phyloP scores from a whole-genome alignment of 345 rosid species.

The Populus tremula region DNA sequence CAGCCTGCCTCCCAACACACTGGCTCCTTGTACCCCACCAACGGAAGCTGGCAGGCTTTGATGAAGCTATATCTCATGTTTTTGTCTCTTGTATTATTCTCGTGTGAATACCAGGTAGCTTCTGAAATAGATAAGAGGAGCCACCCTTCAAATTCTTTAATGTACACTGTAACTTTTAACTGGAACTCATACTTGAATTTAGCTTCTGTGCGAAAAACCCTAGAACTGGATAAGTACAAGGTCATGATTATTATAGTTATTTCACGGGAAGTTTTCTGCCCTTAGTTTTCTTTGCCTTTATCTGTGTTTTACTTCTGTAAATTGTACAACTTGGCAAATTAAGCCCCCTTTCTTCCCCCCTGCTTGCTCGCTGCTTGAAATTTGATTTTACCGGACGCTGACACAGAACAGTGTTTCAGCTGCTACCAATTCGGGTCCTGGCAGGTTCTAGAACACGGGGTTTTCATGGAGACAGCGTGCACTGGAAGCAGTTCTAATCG shows the following conservation, averaged over 20 bases:
- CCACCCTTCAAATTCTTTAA: constrained; percentile 50
- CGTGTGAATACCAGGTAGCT: constrained; percentile 50
- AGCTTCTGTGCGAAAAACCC: constrained; percentile 24
- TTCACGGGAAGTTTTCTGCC: constrained; percentile 12
- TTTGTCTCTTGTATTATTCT: constrained; percentile 26
- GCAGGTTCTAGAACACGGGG: neutral
- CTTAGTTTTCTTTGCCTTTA: neutral
- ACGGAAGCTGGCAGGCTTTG: constrained; percentile 38
- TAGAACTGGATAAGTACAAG: constrained; percentile 36
- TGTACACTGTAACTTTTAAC: constrained; percentile 49
- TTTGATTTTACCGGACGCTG: neutral
- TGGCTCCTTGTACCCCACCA: constrained; percentile 60
- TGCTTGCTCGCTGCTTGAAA: neutral
- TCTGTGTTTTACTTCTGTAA: neutral
- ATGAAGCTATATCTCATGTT: constrained; percentile 13
- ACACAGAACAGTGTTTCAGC: neutral
- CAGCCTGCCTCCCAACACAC: constrained; percentile 47
- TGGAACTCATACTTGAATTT: constrained; percentile 37
- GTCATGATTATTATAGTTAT: constrained; percentile 29
- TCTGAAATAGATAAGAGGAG: constrained; percentile 28
- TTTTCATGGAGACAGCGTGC: neutral
- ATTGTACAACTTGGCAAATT: neutral
- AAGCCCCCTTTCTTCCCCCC: neutral
- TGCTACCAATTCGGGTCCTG: neutral
- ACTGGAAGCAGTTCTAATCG: neutral